A percentile compares a stretch with the other conserved stretches of the same genome.
Conservation (phyloP, 2,329 filamentous ascomycete genomes). For the Stylonectria norvegica region DNA sequence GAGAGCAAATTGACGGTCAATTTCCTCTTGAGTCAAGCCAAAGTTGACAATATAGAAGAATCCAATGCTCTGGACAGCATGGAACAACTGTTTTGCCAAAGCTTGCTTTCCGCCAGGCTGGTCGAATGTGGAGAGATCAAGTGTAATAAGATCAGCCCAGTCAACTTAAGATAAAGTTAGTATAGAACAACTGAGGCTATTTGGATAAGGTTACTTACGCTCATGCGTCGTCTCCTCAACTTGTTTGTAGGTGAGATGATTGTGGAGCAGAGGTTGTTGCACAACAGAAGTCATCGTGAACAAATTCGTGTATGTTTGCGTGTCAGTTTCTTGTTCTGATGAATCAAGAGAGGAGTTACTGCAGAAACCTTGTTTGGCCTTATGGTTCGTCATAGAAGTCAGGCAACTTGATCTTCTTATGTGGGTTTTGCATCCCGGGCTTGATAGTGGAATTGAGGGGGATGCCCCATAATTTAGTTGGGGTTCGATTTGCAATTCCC, state of each 20-base stretch:
- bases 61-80: neutral
- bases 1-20: conserved; percentile 56
- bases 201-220: neutral
- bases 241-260: neutral
- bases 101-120: conserved; percentile 6
- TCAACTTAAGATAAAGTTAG: conserved; percentile 3
- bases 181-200: neutral
- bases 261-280: neutral
- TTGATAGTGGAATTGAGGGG: neutral
- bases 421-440: neutral
- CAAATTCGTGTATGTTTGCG: neutral
- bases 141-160: conserved; percentile 4
- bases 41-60: conserved; percentile 62
- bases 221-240: neutral
- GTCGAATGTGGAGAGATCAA: conserved; percentile 7
- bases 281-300: neutral
- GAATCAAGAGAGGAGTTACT: neutral
- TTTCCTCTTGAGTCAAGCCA: conserved; percentile 53
- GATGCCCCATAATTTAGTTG: neutral
- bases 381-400: neutral
- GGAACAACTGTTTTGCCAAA: conserved; percentile 3
- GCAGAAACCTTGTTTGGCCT: neutral
- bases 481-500: neutral
- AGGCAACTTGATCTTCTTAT: neutral
- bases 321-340: neutral